Evolutionary conservation across 2,329 filamentous ascomycete species (phyloP).

Genomic region (Alternaria metachromatica): DNA sequence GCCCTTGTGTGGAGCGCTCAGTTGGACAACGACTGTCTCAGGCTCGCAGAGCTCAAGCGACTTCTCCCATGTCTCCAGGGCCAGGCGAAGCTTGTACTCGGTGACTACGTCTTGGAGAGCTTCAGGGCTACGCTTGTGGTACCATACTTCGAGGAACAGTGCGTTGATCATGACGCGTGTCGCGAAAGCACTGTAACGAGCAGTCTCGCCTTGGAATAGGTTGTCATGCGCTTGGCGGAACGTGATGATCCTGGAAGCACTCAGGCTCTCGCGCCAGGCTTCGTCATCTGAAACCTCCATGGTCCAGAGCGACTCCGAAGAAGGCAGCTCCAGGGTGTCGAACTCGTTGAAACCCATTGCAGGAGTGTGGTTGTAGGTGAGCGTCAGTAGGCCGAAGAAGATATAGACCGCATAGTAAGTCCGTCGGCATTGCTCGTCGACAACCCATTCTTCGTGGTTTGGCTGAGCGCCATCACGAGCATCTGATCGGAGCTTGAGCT

Average conservation of each 20-base stretch:
- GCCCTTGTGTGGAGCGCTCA: slow-evolving; percentile 93
- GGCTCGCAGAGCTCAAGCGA: slow-evolving; percentile 92
- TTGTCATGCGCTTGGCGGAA: slow-evolving; percentile 95
- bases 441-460: slow-evolving; percentile 88
- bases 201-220: slow-evolving; percentile 89
- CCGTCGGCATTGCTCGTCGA: slow-evolving; percentile 93
- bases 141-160: slow-evolving; percentile 97
- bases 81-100: slow-evolving; percentile 95
- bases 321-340: slow-evolving; percentile 88
- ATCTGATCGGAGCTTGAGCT: slow-evolving; percentile 91
- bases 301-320: slow-evolving; percentile 94
- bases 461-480: slow-evolving; percentile 78
- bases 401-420: slow-evolving; percentile 99
- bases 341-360: slow-evolving; percentile 99
- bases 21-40: slow-evolving; percentile 83
- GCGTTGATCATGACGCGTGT: slow-evolving; percentile 99
- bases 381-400: slow-evolving; percentile 92
- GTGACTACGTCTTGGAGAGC: slow-evolving; percentile 96
- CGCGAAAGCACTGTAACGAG: slow-evolving; percentile 94
- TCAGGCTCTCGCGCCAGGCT: slow-evolving; percentile 82
- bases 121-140: slow-evolving; percentile 97
- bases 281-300: slow-evolving; percentile 78
- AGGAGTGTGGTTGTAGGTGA: slow-evolving; percentile 97
- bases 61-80: slow-evolving; percentile 98
- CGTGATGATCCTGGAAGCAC: slow-evolving; percentile 74